Evolutionary conservation across 2,329 filamentous ascomycete species (phyloP), one percentile per base, ranked within the genome.

Genomic region (Diaporthe citrichinensis): DNA sequence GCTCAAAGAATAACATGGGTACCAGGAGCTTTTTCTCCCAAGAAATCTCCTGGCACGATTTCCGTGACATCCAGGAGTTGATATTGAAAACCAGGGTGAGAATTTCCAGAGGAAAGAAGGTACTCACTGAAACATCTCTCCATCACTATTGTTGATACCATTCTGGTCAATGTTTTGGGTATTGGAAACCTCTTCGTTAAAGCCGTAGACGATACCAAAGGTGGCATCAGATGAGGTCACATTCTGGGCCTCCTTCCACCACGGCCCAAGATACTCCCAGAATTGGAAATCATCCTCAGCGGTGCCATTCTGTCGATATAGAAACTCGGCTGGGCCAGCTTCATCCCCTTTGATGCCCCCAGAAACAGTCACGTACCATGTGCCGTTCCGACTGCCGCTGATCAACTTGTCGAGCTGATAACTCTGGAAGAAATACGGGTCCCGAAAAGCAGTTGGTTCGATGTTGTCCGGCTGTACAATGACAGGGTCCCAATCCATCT

Each of bases 151-250:
- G 71, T 85, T 86, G 17, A 65, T n/a, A 8, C 85, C 85, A 5
- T 82, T 72, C n/a, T 82, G 79, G 20, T 85, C 82, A 2, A 88
- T 78, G 12, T 81, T 79, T 77, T 87, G 86, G 25, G 86, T 76
- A 53, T 87, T 87, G 46, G 76, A 80, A 14, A 87, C 84, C 78
- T 88, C 87, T 57, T 86, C 87, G 76, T 88, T 88, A 80, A 82
- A 87, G 0, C 84, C 84, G 75, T 81, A 85, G 1, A 80, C 79
- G 2, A 84, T 83, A 2, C 82, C 83, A 82, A 82, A 84, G 25
- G 78, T 67, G 17, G 82, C 81, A n/a, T 80, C 78, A 10, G 81
- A 82, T 81, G 82, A 84, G 0, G 82, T 84, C 3, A 81, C 77
- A 73, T 84, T 84, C 23, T 80, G 81, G 20, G 78, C 74, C 75